Conservation (phyloP, 164 flowering plant genomes). For the Macadamia tetraphylla region DNA sequence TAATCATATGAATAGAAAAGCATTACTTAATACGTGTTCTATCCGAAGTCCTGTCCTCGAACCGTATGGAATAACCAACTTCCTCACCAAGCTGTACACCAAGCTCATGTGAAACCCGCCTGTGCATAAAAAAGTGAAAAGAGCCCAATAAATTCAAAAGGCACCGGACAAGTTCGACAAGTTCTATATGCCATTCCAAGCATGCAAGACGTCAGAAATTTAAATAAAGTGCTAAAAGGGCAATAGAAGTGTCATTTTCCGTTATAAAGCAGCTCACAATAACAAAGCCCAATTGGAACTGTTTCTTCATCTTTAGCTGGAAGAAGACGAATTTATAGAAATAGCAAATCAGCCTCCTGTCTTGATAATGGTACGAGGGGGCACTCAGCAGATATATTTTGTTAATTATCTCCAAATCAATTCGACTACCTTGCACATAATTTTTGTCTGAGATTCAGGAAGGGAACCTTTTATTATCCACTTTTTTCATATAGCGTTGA, state of each 20-base stretch:
- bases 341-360: not conserved
- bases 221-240: not conserved
- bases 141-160: not conserved
- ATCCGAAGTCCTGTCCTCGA: conserved; percentile 92
- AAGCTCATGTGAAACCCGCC: conserved; percentile 91
- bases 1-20: not conserved
- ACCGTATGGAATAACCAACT: conserved; percentile 97
- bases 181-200: not conserved
- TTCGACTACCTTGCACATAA: no score
- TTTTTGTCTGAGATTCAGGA: no score
- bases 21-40: conserved; percentile 76
- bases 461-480: no score
- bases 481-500: no score
- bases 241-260: not conserved
- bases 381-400: no score
- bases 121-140: conserved; percentile 15
- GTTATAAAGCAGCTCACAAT: no score
- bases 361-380: no score
- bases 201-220: not conserved
- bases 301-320: not conserved
- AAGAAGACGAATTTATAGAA: not conserved
- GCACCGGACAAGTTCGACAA: not conserved
- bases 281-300: no score
- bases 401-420: no score
- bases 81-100: conserved; percentile 82